Evolutionary conservation across 805 yeast genomes (phyloP).

Genomic region (Saturnispora saitoi): DNA sequence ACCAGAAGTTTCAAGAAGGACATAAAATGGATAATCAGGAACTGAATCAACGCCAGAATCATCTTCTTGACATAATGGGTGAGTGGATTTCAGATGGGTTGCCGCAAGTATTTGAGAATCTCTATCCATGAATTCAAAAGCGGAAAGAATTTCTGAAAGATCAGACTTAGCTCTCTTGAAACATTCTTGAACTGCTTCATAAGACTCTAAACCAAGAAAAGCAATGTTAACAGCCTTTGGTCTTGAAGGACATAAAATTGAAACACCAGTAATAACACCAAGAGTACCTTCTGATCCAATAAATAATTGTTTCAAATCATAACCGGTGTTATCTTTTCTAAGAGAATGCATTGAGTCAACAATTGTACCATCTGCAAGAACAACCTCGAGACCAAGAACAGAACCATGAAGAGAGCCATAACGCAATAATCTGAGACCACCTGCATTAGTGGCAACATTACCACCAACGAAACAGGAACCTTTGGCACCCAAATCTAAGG

Average conservation of each 20-base stretch:
- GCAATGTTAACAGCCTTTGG: constrained; percentile 84
- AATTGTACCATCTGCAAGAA: constrained; percentile 82
- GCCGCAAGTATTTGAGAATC: constrained; percentile 59
- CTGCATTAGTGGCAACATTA: constrained; percentile 91
- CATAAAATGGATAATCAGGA: constrained; percentile 73
- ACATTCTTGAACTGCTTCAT: constrained; percentile 75
- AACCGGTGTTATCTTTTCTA: constrained; percentile 93
- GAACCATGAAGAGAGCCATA: constrained; percentile 92
- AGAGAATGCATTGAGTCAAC: constrained; percentile 73
- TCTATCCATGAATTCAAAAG: constrained; percentile 89
- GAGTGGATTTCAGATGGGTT: constrained; percentile 47
- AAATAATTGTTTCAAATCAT: constrained; percentile 83
- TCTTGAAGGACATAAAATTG: constrained; percentile 82
- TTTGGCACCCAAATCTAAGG: constrained; percentile 90
- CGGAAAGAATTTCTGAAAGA: constrained; percentile 78
- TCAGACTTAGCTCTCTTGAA: constrained; percentile 73
- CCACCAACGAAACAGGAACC: constrained; percentile 97
- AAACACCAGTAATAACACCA: constrained; percentile 85
- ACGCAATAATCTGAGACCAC: constrained; percentile 79
- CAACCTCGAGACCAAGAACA: constrained; percentile 86
- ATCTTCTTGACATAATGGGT: constrained; percentile 60
- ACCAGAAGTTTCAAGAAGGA: constrained; percentile 93
- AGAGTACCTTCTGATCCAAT: constrained; percentile 93
- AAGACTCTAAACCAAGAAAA: constrained; percentile 71
- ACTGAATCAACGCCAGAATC: constrained; percentile 37